A percentile compares a stretch with the other conserved stretches of the same genome.
phyloP scores from a whole-genome alignment of 2,329 filamentous ascomycete genomes.

The Phyllosticta citriasiana region DNA sequence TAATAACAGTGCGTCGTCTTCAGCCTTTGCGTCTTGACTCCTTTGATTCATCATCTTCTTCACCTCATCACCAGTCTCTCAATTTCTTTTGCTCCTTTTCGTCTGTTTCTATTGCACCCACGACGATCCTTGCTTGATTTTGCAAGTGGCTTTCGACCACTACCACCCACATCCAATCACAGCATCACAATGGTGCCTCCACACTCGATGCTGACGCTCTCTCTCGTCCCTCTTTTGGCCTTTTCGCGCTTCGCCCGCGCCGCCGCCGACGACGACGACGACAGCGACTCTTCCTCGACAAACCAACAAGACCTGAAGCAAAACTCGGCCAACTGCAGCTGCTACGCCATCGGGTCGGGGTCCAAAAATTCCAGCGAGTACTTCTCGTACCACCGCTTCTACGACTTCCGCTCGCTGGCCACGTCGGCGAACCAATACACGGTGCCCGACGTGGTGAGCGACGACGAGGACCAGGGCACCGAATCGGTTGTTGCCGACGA shows the following conservation, averaged over 20 bases:
- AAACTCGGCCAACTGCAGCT: slow-evolving; percentile 32
- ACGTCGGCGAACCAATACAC: slow-evolving; percentile 20
- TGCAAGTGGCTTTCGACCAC: not conserved
- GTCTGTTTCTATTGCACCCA: not conserved
- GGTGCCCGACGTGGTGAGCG: slow-evolving; percentile 19
- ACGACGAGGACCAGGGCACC: slow-evolving; percentile 13
- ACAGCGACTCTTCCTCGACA: not conserved
- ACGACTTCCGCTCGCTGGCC: slow-evolving; percentile 39
- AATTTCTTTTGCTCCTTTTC: not conserved
- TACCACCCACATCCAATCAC: not conserved
- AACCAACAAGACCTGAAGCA: slow-evolving; percentile 18
- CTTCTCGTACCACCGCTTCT: slow-evolving; percentile 43
- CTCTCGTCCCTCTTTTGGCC: not conserved
- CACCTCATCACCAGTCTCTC: not conserved
- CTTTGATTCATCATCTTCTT: not conserved
- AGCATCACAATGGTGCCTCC: not conserved
- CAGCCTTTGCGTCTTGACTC: not conserved
- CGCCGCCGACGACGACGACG: not conserved
- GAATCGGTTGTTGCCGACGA: slow-evolving; percentile 15
- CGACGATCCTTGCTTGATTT: not conserved
- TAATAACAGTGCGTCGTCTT: not conserved
- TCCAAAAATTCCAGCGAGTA: slow-evolving; percentile 19
- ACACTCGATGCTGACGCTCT: not conserved
- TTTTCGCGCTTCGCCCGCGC: not conserved
- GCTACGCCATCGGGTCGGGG: slow-evolving; percentile 37